These are phyloP conservation scores for Rhizopus stolonifer DNA, from an alignment of 371 early-diverging fungal genomes.

Conservation along the genomic window DNA sequence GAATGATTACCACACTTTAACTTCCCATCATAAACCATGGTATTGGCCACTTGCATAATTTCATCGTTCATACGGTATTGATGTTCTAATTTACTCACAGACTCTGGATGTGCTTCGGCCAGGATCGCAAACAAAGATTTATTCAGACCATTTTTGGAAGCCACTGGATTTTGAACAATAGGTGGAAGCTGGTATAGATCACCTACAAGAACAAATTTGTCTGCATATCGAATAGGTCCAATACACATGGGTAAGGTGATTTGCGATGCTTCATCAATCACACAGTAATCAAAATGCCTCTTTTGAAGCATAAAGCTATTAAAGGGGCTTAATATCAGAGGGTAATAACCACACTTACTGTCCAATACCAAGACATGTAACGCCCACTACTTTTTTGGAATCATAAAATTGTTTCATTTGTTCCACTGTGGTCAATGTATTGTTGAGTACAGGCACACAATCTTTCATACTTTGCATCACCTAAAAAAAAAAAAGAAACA, in stretches of 20 bases:
- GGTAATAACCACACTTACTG: no score
- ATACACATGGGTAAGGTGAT: constrained; percentile 92
- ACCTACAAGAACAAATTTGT: constrained; percentile 94
- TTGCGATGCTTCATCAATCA: constrained; percentile 99
- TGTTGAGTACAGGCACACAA: constrained; percentile 50
- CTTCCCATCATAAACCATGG: constrained; percentile 79
- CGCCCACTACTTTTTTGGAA: constrained; percentile 73
- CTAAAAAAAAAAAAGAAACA: constrained; percentile 20
- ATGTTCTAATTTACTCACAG: constrained; percentile 74
- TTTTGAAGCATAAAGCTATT: constrained; percentile 57
- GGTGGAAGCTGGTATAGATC: constrained; percentile 99
- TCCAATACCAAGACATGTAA: constrained; percentile 87
- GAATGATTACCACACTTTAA: constrained; percentile 75
- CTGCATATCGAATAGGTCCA: constrained; percentile 87
- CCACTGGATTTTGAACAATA: constrained; percentile 67
- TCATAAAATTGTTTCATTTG: constrained; percentile 60
- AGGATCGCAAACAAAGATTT: constrained; percentile 79
- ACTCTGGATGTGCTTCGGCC: constrained; percentile 78
- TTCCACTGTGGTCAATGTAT: constrained; percentile 49
- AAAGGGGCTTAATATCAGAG: not conserved
- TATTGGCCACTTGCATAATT: constrained; percentile 90
- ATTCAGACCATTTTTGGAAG: constrained; percentile 48
- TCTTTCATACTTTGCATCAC: constrained; percentile 49
- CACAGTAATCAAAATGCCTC: constrained; percentile 94
- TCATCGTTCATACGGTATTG: constrained; percentile 98